These are phyloP conservation scores for Pseudoturritis turrita DNA, from an alignment of 345 rosid genomes.

Conservation along the genomic window DNA sequence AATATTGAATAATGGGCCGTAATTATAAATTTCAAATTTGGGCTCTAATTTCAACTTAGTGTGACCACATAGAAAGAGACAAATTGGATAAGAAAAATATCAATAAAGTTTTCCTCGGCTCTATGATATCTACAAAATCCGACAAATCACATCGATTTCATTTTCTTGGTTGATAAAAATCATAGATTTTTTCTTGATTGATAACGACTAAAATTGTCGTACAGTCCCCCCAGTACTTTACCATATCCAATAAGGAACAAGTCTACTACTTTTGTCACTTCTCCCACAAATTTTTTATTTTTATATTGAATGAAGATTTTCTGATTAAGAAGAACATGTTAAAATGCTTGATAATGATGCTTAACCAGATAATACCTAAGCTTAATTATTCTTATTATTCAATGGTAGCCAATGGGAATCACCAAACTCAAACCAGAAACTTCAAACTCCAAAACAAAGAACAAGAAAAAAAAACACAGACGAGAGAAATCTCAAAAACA, in stretches of 20 bases:
- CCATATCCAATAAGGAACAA: constrained; percentile 5
- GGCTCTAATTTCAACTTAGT: background rate
- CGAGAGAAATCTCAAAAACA: background rate
- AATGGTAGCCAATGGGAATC: constrained; percentile 30
- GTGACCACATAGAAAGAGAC: background rate
- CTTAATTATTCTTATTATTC: constrained; percentile 8
- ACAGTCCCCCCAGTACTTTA: background rate
- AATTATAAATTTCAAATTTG: background rate
- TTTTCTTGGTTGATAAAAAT: background rate
- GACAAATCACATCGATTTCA: constrained; percentile 1
- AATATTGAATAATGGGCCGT: background rate
- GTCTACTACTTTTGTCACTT: background rate
- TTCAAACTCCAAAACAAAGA: background rate
- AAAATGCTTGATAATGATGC: background rate
- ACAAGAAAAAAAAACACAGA: background rate
- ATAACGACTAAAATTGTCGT: background rate
- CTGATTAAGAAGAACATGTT: background rate
- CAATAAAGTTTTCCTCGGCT: background rate
- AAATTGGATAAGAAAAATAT: background rate
- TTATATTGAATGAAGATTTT: background rate
- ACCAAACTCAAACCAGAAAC: background rate
- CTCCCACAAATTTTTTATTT: too few relatives aligned
- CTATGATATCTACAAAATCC: background rate
- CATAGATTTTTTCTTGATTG: background rate
- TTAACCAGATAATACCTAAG: background rate